These are phyloP conservation scores for Cutaneotrichosporon arboriforme DNA, from an alignment of 1,284 basidiomycete species.

Conservation along the genomic window DNA sequence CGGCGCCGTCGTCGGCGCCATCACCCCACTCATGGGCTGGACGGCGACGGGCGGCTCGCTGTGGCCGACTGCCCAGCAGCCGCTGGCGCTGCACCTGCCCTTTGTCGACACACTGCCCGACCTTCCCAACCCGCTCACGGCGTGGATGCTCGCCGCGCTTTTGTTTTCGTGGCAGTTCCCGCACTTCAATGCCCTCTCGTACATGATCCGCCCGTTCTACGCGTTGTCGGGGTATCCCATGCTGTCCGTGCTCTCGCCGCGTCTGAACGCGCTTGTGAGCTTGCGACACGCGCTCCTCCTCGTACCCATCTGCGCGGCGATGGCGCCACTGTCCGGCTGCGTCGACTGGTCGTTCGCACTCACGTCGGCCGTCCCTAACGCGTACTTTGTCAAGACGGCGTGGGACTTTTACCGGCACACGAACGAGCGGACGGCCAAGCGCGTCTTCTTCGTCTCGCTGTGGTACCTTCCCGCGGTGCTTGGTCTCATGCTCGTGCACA, in stretches of 20 bases:
- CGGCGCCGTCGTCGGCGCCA: constrained; percentile 82
- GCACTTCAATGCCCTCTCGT: constrained; percentile 91
- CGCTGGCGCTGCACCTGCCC: constrained; percentile 48
- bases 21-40: constrained; percentile 98
- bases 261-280: constrained; percentile 77
- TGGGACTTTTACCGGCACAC: constrained; percentile 66
- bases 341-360: constrained; percentile 83
- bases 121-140: constrained; percentile 63
- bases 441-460: constrained; percentile 73
- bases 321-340: constrained; percentile 78
- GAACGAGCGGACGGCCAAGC: constrained; percentile 69
- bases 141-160: constrained; percentile 68
- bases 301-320: constrained; percentile 69
- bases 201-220: constrained; percentile 81
- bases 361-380: constrained; percentile 71
- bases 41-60: constrained; percentile 82
- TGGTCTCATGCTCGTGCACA: constrained; percentile 90
- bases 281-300: constrained; percentile 77
- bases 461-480: constrained; percentile 90
- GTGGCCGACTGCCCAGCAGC: constrained; percentile 59
- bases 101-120: constrained; percentile 14
- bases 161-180: constrained; percentile 99
- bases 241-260: constrained; percentile 76
- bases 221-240: constrained; percentile 91
- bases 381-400: constrained; percentile 63